A percentile compares a stretch with the other conserved stretches of the same genome.
phyloP scores from a whole-genome alignment of 1,284 basidiomycete genomes.

The Marasmius fiardii region DNA sequence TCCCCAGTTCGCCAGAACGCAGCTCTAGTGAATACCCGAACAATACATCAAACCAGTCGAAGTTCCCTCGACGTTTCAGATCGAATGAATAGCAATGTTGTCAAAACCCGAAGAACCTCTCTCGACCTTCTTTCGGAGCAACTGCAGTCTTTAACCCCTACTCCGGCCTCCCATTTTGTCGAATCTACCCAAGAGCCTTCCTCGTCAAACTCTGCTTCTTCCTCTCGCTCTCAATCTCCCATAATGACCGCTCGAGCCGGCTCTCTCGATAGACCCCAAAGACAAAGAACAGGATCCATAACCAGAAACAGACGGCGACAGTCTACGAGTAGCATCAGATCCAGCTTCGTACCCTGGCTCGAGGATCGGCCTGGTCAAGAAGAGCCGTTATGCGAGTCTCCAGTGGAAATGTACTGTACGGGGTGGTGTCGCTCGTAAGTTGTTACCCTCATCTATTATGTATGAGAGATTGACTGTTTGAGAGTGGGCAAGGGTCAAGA shows the following conservation, averaged over 20 bases:
- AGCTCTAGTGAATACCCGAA: conserved; percentile 15
- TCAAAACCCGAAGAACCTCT: conserved; percentile 18
- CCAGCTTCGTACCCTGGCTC: conserved; percentile 7
- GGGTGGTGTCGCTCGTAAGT: conserved; percentile 10
- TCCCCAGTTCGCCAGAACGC: conserved; percentile 15
- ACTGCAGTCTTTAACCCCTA: neutral
- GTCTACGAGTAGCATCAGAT: conserved; percentile 4
- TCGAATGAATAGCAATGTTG: conserved; percentile 14
- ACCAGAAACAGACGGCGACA: neutral
- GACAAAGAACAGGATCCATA: neutral
- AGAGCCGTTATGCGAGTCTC: conserved; percentile 9
- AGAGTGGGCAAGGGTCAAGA: neutral
- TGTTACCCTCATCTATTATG: neutral
- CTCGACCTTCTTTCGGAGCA: neutral
- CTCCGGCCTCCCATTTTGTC: neutral
- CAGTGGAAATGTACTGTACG: conserved; percentile 9
- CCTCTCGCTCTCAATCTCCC: neutral
- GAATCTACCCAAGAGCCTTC: neutral
- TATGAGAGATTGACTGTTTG: neutral
- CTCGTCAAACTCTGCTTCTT: neutral
- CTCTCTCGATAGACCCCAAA: too few species aligned
- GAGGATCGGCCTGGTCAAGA: neutral
- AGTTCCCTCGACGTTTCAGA: too few species aligned
- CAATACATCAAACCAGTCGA: conserved; percentile 22
- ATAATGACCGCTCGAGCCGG: conserved; percentile 1